phyloP scores from a whole-genome alignment of 2,329 filamentous ascomycete species.

The Fusarium coicis region DNA sequence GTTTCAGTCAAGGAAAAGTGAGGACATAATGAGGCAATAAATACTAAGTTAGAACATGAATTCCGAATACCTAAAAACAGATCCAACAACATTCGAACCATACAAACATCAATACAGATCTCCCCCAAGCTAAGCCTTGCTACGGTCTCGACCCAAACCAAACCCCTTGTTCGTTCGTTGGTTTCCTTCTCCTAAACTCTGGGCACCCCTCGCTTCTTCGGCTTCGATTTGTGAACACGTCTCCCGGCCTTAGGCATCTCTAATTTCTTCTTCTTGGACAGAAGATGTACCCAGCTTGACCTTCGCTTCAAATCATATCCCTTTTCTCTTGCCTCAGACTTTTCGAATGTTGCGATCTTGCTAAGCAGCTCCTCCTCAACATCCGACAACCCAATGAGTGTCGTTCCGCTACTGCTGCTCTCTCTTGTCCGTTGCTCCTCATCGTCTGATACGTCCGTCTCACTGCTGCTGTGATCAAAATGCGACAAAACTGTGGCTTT shows the following conservation, averaged over 20 bases:
- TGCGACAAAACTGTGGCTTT: neutral
- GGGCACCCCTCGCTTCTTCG: neutral
- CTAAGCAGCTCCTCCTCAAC: neutral
- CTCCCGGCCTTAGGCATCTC: neutral
- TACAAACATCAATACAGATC: neutral
- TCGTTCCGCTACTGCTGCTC: constrained; percentile 12
- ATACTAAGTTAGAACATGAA: neutral
- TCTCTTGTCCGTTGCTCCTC: neutral
- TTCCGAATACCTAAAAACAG: neutral
- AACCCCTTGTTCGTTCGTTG: neutral
- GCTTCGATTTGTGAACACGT: neutral
- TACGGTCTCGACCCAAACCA: neutral
- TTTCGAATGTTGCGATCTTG: neutral
- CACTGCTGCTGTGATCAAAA: constrained; percentile 2
- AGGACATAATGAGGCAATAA: neutral
- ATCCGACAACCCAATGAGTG: neutral
- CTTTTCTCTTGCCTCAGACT: neutral
- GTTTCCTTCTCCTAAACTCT: neutral
- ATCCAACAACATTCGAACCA: neutral
- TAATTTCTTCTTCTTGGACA: constrained; percentile 6
- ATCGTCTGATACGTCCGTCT: constrained; percentile 2
- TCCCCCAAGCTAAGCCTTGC: neutral
- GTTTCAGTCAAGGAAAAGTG: neutral
- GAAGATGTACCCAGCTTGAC: neutral
- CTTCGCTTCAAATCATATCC: constrained; percentile 27